A percentile compares a stretch with the other conserved stretches of the same genome.
Evolutionary conservation across 805 yeast genomes (phyloP).

Genomic region (Wickerhamomyces rabaulensis): DNA sequence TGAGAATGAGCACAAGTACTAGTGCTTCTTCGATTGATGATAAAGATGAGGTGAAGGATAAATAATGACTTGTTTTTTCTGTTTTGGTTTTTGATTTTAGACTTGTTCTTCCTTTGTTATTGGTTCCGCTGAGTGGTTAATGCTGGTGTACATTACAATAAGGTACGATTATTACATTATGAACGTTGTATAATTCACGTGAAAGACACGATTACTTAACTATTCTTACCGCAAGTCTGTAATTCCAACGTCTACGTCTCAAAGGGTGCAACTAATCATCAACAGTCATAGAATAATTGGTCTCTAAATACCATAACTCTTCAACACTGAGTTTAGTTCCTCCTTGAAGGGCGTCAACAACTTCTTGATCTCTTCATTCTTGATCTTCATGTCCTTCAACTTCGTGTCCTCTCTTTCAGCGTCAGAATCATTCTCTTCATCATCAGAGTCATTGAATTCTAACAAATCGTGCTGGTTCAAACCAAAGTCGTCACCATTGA

Average conservation of each 20-base stretch:
- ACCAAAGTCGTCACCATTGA: constrained; percentile 43
- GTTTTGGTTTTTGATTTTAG: not conserved
- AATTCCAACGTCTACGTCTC: no score
- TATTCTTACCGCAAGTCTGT: no score
- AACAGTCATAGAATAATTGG: no score
- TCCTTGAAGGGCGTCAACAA: constrained; percentile 1
- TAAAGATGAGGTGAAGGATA: not conserved
- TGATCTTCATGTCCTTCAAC: not conserved
- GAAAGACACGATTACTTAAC: no score
- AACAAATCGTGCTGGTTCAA: constrained; percentile 43
- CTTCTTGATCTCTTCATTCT: constrained; percentile 3
- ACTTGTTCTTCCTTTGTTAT: not conserved
- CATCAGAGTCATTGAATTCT: constrained; percentile 26
- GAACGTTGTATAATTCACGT: no score
- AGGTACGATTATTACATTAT: not conserved
- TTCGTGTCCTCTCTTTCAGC: constrained; percentile 2
- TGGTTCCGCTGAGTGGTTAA: not conserved
- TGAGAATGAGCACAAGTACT: not conserved
- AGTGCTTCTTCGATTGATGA: not conserved
- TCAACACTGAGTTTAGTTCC: not conserved
- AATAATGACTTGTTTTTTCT: not conserved
- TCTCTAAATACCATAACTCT: not conserved
- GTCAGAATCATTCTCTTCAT: constrained; percentile 5
- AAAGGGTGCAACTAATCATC: no score
- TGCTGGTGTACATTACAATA: not conserved